These are phyloP conservation scores for Clavariopsis aquatica DNA, from an alignment of 495 filamentous ascomycete species.

Conservation along the genomic window DNA sequence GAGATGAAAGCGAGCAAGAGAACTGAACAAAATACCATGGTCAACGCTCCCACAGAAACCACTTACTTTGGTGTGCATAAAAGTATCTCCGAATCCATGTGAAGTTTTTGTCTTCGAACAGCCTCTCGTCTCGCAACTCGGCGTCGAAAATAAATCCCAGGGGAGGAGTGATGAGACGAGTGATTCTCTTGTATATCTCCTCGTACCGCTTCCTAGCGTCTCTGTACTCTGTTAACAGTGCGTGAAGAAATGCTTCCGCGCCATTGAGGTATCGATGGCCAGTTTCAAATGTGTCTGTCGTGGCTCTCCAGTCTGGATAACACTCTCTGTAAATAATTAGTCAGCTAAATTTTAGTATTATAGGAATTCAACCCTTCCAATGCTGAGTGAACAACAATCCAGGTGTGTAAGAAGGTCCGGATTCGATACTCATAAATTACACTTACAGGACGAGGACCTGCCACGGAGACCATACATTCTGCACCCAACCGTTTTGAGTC, in stretches of 20 bases:
- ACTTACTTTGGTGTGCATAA: slow-evolving; percentile 53
- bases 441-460: slow-evolving; percentile 51
- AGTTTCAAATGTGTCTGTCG: slow-evolving; percentile 51
- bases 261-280: slow-evolving; percentile 54
- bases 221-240: slow-evolving; percentile 53
- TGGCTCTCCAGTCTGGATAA: slow-evolving; percentile 55
- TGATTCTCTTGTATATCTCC: slow-evolving; percentile 51
- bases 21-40: no score
- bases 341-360: neutral
- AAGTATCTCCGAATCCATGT: slow-evolving; percentile 60
- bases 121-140: slow-evolving; percentile 52
- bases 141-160: slow-evolving; percentile 58
- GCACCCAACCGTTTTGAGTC: slow-evolving; percentile 47
- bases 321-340: slow-evolving; percentile 39
- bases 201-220: slow-evolving; percentile 55
- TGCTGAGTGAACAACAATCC: neutral
- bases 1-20: no score
- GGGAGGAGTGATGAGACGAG: slow-evolving; percentile 54
- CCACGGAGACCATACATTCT: slow-evolving; percentile 54
- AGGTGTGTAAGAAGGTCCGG: no score
- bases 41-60: neutral
- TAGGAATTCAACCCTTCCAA: neutral
- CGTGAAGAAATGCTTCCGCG: slow-evolving; percentile 55
- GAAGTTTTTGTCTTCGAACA: slow-evolving; percentile 59
- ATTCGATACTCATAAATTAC: no score